phyloP scores from a whole-genome alignment of 441 rosid species.

The Bocquillonia castaneifolia region DNA sequence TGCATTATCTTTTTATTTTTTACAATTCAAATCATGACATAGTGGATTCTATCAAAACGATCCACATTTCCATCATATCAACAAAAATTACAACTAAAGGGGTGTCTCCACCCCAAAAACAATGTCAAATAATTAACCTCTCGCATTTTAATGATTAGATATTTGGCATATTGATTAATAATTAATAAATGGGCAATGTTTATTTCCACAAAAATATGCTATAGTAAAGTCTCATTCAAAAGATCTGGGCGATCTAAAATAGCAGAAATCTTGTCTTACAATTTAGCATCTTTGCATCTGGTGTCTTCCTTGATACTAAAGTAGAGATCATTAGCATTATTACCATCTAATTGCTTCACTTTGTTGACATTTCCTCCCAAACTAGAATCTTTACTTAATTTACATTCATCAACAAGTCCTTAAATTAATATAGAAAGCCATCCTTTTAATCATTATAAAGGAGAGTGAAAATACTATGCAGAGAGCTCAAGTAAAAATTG shows the following conservation, averaged over 20 bases:
- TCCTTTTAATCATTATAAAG: conserved; percentile 4
- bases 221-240: background rate
- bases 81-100: too few species aligned
- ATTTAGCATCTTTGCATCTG: background rate
- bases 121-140: too few species aligned
- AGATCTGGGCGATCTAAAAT: background rate
- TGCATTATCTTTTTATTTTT: too few species aligned
- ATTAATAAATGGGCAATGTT: too few species aligned
- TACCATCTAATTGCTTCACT: conserved; percentile 18
- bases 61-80: too few species aligned
- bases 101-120: too few species aligned
- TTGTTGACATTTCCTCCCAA: conserved; percentile 28
- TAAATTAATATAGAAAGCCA: conserved; percentile 1
- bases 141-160: too few species aligned
- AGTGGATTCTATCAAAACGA: too few species aligned
- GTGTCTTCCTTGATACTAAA: conserved; percentile 5
- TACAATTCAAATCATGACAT: too few species aligned
- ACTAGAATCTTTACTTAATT: conserved; percentile 23
- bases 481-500: background rate
- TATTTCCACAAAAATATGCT: too few species aligned
- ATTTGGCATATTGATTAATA: too few species aligned
- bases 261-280: background rate
- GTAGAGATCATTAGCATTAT: background rate
- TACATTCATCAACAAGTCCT: conserved; percentile 6
- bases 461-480: background rate